Conservation (phyloP, 2,329 filamentous ascomycete genomes). For the Arachnomyces sp. region DNA sequence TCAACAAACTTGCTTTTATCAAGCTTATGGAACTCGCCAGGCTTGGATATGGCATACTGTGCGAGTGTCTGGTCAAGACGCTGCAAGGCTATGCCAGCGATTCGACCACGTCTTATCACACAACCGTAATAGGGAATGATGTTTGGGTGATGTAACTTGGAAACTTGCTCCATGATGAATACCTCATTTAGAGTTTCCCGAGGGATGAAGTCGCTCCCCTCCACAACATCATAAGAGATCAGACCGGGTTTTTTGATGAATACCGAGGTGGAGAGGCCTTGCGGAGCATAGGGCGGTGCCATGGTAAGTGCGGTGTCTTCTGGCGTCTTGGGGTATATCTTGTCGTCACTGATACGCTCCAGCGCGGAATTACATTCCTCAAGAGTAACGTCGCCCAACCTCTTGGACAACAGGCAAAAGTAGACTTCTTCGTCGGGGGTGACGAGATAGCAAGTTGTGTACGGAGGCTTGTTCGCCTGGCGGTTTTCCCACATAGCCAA, state of each 20-base stretch:
- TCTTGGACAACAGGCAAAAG: neutral
- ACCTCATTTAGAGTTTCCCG: neutral
- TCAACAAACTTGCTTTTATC: conserved; percentile 10
- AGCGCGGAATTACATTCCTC: neutral
- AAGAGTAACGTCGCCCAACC: neutral
- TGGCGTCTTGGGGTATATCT: neutral
- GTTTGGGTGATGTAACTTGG: conserved; percentile 17
- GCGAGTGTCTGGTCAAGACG: conserved; percentile 1
- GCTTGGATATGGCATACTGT: no score
- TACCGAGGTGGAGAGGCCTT: neutral
- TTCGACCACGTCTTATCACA: conserved; percentile 9
- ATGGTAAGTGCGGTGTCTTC: neutral
- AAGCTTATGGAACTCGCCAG: conserved; percentile 1
- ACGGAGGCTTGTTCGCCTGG: neutral
- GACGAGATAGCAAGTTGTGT: neutral
- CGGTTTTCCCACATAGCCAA: neutral
- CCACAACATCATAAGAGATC: neutral
- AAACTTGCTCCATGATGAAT: conserved; percentile 10
- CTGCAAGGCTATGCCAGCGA: conserved; percentile 13
- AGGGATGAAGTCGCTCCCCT: neutral
- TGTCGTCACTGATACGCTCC: neutral
- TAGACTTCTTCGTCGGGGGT: neutral
- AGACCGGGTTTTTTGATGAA: conserved; percentile 1
- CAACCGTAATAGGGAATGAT: conserved; percentile 17
- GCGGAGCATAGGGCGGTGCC: neutral